phyloP scores from a whole-genome alignment of 2,329 filamentous ascomycete genomes.

The Aspergillus eucalypticola region DNA sequence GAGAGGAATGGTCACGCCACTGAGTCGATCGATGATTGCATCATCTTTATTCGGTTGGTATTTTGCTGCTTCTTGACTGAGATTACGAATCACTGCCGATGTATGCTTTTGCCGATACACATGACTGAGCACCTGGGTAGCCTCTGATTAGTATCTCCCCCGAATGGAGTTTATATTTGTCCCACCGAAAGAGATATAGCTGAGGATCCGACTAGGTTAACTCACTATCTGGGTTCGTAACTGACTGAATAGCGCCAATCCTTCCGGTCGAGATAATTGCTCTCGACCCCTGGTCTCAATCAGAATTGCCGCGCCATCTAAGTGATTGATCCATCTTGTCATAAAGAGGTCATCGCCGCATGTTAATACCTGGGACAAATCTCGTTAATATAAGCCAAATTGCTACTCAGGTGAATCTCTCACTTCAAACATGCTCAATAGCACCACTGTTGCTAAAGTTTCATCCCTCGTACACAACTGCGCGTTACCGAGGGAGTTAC shows the following conservation, averaged over 20 bases:
- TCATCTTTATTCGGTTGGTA: neutral
- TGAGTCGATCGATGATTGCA: neutral
- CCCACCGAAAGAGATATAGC: neutral
- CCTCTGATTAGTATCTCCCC: neutral
- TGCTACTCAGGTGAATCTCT: neutral
- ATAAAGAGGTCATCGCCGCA: conserved; percentile 1
- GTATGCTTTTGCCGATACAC: neutral
- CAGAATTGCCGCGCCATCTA: neutral
- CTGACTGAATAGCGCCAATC: conserved; percentile 1
- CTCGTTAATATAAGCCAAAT: neutral
- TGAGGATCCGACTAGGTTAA: neutral
- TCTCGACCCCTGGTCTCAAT: neutral
- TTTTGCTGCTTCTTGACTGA: neutral
- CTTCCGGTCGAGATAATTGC: conserved; percentile 1
- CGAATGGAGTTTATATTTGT: neutral
- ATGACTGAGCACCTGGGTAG: neutral
- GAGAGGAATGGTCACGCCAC: neutral
- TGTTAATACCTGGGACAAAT: neutral
- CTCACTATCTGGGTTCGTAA: conserved; percentile 3
- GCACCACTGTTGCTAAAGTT: conserved; percentile 1
- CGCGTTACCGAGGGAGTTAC: neutral
- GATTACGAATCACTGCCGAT: neutral
- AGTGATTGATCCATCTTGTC: neutral
- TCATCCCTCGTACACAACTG: neutral
- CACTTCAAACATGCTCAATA: conserved; percentile 6